phyloP scores from a whole-genome alignment of 1,284 basidiomycete genomes.

The Wallemia ichthyophaga region DNA sequence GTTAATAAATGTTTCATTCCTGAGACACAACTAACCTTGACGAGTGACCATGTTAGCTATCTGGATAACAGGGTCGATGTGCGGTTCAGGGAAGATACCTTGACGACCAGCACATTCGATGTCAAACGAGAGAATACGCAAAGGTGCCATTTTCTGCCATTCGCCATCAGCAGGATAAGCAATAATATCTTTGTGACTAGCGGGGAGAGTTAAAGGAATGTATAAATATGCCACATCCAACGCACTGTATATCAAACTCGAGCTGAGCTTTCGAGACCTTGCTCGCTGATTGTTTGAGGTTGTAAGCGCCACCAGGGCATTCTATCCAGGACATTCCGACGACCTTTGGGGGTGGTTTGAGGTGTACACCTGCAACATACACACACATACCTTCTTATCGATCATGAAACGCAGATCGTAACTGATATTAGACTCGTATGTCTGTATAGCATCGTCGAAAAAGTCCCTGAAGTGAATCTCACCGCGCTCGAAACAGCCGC shows the following conservation, averaged over 20 bases:
- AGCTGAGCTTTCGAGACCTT: conserved; percentile 59
- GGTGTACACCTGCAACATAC: conserved; percentile 1
- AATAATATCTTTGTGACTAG: conserved; percentile 53
- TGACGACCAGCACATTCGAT: conserved; percentile 90
- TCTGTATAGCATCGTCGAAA: conserved; percentile 29
- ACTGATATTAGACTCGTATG: conserved; percentile 71
- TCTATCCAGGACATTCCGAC: conserved; percentile 97
- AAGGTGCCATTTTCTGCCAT: conserved; percentile 65
- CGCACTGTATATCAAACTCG: conserved; percentile 43
- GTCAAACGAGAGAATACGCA: conserved; percentile 79
- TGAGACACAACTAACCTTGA: conserved; percentile 44
- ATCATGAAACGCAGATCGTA: conserved; percentile 85
- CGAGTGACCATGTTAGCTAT: conserved; percentile 91
- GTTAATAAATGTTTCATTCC: neutral
- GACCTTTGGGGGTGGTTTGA: conserved; percentile 26
- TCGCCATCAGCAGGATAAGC: conserved; percentile 65
- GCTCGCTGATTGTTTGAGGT: conserved; percentile 23
- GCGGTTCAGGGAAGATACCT: conserved; percentile 72
- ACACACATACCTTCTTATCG: conserved; percentile 39
- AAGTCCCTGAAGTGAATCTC: conserved; percentile 41
- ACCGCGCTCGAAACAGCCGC: conserved; percentile 64
- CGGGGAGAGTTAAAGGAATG: conserved; percentile 3
- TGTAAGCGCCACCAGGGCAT: conserved; percentile 47
- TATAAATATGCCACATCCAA: conserved; percentile 5
- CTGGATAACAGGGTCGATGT: conserved; percentile 71